Evolutionary conservation across 2,329 filamentous ascomycete genomes (phyloP).

Genomic region (Xylaria sp.): DNA sequence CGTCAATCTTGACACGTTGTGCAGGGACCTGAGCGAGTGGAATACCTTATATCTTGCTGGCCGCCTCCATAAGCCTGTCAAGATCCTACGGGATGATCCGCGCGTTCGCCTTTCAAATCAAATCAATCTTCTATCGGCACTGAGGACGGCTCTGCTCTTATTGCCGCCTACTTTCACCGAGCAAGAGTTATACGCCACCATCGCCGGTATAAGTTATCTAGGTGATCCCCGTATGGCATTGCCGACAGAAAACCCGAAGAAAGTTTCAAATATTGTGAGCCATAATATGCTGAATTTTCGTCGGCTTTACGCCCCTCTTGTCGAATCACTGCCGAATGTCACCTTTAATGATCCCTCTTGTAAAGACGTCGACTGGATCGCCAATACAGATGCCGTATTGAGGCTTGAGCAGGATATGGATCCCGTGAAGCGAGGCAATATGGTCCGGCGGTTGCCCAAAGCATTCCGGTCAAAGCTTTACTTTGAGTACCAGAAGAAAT

Average conservation of each 20-base stretch:
- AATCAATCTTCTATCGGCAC: slow-evolving; percentile 90
- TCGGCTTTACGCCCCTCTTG: slow-evolving; percentile 86
- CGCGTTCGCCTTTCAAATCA: slow-evolving; percentile 94
- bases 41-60: slow-evolving; percentile 96
- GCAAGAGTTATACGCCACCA: slow-evolving; percentile 86
- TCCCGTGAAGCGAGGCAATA: slow-evolving; percentile 88
- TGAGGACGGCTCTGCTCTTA: slow-evolving; percentile 88
- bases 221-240: slow-evolving; percentile 96
- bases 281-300: slow-evolving; percentile 94
- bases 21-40: slow-evolving; percentile 88
- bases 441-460: slow-evolving; percentile 90
- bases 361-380: slow-evolving; percentile 68
- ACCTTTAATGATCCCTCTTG: slow-evolving; percentile 75
- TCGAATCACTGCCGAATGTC: slow-evolving; percentile 90
- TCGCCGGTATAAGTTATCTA: slow-evolving; percentile 91
- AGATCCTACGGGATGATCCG: slow-evolving; percentile 94
- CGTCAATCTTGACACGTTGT: slow-evolving; percentile 90
- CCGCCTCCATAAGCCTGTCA: slow-evolving; percentile 92
- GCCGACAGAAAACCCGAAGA: slow-evolving; percentile 88
- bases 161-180: slow-evolving; percentile 88
- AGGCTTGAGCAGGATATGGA: slow-evolving; percentile 90
- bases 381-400: slow-evolving; percentile 71
- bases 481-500: slow-evolving; percentile 93
- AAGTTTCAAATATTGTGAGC: slow-evolving; percentile 92
- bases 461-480: slow-evolving; percentile 90